These are phyloP conservation scores for Periconia sp. DNA, from an alignment of 2,329 filamentous ascomycete genomes.

Conservation along the genomic window DNA sequence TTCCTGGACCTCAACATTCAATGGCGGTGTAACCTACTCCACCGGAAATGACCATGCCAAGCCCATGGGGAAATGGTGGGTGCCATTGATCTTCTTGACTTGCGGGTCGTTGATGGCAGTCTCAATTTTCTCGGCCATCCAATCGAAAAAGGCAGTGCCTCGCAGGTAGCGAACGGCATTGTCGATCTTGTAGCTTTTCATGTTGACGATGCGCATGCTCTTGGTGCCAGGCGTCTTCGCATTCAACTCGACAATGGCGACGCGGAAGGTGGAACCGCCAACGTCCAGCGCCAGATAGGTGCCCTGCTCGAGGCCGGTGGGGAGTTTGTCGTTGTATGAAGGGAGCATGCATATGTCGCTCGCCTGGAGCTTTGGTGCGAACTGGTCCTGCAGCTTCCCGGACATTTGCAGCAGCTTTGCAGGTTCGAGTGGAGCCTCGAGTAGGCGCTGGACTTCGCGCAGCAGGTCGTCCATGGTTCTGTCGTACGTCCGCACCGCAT, in stretches of 20 bases:
- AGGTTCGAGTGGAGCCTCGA: conserved; percentile 52
- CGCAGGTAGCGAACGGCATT: conserved; percentile 60
- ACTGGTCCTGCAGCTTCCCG: conserved; percentile 55
- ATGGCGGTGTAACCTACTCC: conserved; percentile 49
- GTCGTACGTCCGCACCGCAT: conserved; percentile 48
- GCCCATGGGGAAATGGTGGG: conserved; percentile 61
- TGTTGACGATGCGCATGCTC: conserved; percentile 61
- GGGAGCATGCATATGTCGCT: conserved; percentile 69
- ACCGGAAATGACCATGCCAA: conserved; percentile 72
- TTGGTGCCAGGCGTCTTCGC: conserved; percentile 53
- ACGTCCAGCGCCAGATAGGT: conserved; percentile 68
- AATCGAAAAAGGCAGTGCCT: conserved; percentile 67
- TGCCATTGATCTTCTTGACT: conserved; percentile 44
- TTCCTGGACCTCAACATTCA: neutral
- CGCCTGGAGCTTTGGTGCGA: conserved; percentile 59
- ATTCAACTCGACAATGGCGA: conserved; percentile 64
- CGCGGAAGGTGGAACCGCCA: conserved; percentile 69
- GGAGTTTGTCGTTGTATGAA: conserved; percentile 67
- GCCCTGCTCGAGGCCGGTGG: conserved; percentile 64
- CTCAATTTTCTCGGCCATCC: conserved; percentile 68
- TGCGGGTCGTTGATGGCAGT: conserved; percentile 55
- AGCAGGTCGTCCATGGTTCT: conserved; percentile 57
- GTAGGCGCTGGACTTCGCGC: conserved; percentile 49
- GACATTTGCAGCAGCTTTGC: conserved; percentile 53
- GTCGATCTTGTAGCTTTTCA: conserved; percentile 63